Conservation (phyloP, 2,329 filamentous ascomycete genomes). For the Colletotrichum sp. region DNA sequence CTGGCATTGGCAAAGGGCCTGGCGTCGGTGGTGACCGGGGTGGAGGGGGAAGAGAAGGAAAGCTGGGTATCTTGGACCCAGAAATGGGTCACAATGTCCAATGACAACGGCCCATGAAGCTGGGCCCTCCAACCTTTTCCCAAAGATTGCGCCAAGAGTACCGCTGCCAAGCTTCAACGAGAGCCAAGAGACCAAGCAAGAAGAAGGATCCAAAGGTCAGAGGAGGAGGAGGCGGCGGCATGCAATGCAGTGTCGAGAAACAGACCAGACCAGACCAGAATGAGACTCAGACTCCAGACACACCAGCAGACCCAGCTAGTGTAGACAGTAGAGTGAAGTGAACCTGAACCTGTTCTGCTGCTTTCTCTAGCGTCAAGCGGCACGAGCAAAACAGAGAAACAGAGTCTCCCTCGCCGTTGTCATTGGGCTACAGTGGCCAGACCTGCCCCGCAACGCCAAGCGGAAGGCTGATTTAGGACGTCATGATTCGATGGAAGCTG, state of each 20-base stretch:
- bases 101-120: not conserved
- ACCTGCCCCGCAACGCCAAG: constrained; percentile 5
- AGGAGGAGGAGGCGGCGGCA: not conserved
- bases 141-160: constrained; percentile 1
- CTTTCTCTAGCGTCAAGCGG: not conserved
- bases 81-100: not conserved
- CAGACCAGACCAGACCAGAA: not conserved
- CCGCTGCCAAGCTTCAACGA: not conserved
- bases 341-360: not conserved
- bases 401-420: not conserved
- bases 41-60: not conserved
- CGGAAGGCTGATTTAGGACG: constrained; percentile 3
- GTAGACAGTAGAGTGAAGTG: not conserved
- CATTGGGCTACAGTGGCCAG: not conserved
- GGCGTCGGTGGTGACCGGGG: not conserved
- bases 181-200: not conserved
- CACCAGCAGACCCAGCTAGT: not conserved
- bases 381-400: not conserved
- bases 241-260: not conserved
- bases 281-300: not conserved
- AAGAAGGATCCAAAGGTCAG: not conserved
- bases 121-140: not conserved
- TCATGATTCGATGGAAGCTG: constrained; percentile 8
- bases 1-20: not conserved
- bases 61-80: not conserved